Percentiles rank a stretch among this genome's conserved stretches.
Conservation (phyloP, 2,329 filamentous ascomycete species). For the Huntiella omanensis region DNA sequence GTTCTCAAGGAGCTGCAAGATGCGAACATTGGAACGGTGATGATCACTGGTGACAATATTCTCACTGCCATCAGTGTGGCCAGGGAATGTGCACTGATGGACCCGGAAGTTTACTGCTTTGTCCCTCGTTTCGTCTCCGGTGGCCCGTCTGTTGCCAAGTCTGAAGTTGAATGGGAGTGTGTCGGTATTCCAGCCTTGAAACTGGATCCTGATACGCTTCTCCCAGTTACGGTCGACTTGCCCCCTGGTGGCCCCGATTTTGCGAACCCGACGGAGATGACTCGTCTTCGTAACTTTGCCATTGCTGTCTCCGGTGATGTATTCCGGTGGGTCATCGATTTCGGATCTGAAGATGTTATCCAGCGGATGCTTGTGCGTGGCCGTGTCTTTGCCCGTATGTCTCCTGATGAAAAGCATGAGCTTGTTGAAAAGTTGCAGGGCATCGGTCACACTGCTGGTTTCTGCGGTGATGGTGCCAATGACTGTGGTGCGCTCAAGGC, state of each 20-base stretch:
- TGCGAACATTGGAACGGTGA: conserved; percentile 74
- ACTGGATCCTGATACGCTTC: conserved; percentile 61
- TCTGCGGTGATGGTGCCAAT: conserved; percentile 94
- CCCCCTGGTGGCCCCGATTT: conserved; percentile 50
- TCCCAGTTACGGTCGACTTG: conserved; percentile 45
- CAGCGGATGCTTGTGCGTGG: conserved; percentile 76
- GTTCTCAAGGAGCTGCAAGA: conserved; percentile 66
- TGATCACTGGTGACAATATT: conserved; percentile 98
- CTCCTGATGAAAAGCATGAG: conserved; percentile 95
- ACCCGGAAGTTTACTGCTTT: conserved; percentile 71
- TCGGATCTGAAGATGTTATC: conserved; percentile 60
- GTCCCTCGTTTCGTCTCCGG: conserved; percentile 73
- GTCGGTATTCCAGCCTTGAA: conserved; percentile 57
- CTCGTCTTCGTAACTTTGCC: conserved; percentile 67
- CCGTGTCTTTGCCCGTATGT: conserved; percentile 95
- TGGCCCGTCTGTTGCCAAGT: conserved; percentile 20
- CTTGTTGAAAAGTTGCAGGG: conserved; percentile 92
- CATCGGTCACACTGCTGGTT: conserved; percentile 86
- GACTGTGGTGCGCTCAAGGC: conserved; percentile 95
- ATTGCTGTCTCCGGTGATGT: conserved; percentile 82
- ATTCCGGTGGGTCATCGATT: conserved; percentile 93
- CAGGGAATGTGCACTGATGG: conserved; percentile 69
- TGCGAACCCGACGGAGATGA: conserved; percentile 70
- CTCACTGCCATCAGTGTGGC: conserved; percentile 91
- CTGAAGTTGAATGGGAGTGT: conserved; percentile 72